Base-by-base conservation (phyloP, 2,329 filamentous ascomycete genomes). In the Chaetomiaceae sp. region DNA sequence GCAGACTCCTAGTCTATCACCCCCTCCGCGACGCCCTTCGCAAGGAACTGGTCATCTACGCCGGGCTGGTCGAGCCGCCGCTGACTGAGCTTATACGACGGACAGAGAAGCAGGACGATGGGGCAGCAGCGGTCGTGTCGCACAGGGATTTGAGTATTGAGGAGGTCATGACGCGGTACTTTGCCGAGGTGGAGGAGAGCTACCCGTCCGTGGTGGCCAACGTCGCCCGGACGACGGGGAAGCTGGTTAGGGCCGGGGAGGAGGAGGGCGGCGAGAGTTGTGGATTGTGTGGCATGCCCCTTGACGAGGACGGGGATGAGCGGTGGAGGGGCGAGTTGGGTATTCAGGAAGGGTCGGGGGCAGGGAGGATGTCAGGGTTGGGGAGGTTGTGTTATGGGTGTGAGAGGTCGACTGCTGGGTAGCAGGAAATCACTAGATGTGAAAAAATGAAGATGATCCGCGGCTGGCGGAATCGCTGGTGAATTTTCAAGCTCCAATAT, bases 141-240 rank as follows among this genome's bases (percentile, higher is more conserved):
- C 84, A 87, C 61, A 88, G 85, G 66, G 86, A 90, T 60, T 80
- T 89, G 42, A 95, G 90, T 42, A 96, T 99, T 63, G 91, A 96
- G 66, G 87, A 91, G 61, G 80, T 99, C 50, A 91, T 97, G 85
- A 74, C 79, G 54, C 85, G 90, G 53, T 99, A 96, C 69, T 96
- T 99, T 65, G 82, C 83, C 60, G 86, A 84, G 37, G 89, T 96
- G 15, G 91, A 96, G 67, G 82, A 83, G 60, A 87, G 87, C 55
- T 96, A 95, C 65, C 89, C 91, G 3, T 89, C 88, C 51, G 90
- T 97, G 52, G 91, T 99, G 61, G 87, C 91, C 29, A 99, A 99
- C 67, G 94, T 99, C 9, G 92, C 96, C 5, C 83, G 90, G 58
- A 99, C 92, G 31, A 86, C 88, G n/a, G 85, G 84, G 47, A 96